phyloP scores from a whole-genome alignment of 352 stramenopile species.

The Globisporangium emineosum region DNA sequence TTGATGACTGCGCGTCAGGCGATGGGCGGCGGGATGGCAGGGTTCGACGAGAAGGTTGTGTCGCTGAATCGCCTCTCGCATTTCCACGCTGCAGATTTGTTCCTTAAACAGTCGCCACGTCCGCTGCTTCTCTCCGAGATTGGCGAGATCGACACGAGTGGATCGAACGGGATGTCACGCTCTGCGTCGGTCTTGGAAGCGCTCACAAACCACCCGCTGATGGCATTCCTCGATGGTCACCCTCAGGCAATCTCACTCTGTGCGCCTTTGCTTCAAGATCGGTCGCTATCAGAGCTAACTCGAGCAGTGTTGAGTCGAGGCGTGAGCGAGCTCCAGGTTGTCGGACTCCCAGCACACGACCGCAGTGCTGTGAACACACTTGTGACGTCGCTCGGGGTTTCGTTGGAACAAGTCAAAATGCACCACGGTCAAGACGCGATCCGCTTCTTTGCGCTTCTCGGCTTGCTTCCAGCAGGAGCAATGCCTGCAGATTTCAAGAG shows the following conservation, averaged over 20 bases:
- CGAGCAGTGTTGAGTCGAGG: constrained; percentile 62
- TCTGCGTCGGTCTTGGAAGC: constrained; percentile 52
- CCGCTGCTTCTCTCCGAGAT: constrained; percentile 68
- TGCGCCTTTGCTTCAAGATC: constrained; percentile 66
- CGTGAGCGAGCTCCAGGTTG: constrained; percentile 66
- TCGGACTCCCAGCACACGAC: constrained; percentile 58
- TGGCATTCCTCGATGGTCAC: constrained; percentile 79
- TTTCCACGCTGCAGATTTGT: constrained; percentile 69
- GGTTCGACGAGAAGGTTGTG: constrained; percentile 81
- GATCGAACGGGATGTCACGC: constrained; percentile 19
- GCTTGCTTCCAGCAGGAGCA: constrained; percentile 61
- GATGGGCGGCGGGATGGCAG: constrained; percentile 63
- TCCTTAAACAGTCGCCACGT: constrained; percentile 74
- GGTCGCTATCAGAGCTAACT: constrained; percentile 73
- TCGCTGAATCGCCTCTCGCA: constrained; percentile 70
- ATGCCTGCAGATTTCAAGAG: constrained; percentile 80
- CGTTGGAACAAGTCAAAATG: constrained; percentile 67
- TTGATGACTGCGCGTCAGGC: constrained; percentile 72
- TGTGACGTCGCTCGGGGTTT: constrained; percentile 70
- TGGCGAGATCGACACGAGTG: constrained; percentile 38
- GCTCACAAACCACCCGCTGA: constrained; percentile 63
- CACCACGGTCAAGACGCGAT: constrained; percentile 67
- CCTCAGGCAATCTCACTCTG: constrained; percentile 81
- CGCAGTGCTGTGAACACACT: constrained; percentile 74
- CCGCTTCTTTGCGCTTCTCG: constrained; percentile 72